These are phyloP conservation scores for Bretschneidera sinensis DNA, from an alignment of 345 rosid species.

Conservation along the genomic window DNA sequence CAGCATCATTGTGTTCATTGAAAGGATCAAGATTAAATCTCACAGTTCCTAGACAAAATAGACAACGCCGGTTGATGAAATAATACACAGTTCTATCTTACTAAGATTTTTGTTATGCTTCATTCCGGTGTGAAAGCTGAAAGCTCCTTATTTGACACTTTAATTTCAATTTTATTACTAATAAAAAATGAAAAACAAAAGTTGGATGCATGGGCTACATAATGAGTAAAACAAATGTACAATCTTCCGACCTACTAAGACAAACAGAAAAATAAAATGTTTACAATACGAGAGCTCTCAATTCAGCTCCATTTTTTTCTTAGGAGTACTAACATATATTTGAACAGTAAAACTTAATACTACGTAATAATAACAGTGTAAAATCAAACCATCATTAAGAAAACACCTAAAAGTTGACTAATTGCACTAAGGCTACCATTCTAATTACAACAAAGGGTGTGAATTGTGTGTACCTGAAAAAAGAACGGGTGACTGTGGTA, in stretches of 20 bases:
- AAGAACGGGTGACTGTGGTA: conserved; percentile 97
- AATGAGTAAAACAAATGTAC: background rate
- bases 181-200: background rate
- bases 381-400: background rate
- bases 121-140: background rate
- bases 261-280: background rate
- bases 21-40: conserved; percentile 98
- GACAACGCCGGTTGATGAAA: conserved; percentile 6
- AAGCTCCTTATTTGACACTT: background rate
- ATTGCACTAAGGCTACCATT: background rate
- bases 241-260: background rate
- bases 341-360: background rate
- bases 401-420: background rate
- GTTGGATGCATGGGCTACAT: background rate
- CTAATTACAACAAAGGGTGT: background rate
- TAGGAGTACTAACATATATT: background rate
- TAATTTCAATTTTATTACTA: background rate
- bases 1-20: conserved; percentile 93
- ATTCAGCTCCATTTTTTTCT: too few relatives aligned
- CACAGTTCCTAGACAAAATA: conserved; percentile 60
- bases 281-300: background rate
- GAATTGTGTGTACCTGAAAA: conserved; percentile 70
- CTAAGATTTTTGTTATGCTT: background rate
- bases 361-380: background rate
- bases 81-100: background rate